Percentiles rank a stretch among this genome's conserved stretches.
Conservation (phyloP, 2,329 filamentous ascomycete species). For the Pseudopyrenochaeta lycopersici region DNA sequence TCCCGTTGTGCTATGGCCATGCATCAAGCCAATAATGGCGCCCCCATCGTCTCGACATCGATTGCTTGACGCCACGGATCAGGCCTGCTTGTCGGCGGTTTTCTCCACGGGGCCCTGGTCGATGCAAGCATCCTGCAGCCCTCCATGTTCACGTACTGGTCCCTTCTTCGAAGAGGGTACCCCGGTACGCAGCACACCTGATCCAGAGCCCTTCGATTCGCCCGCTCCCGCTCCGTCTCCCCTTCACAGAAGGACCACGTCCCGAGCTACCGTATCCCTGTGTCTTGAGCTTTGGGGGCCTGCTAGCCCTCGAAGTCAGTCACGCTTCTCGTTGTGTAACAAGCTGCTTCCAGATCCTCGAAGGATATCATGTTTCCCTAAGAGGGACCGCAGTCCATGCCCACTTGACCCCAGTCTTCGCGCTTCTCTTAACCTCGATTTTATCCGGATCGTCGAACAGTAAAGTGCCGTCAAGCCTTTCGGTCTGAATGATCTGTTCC, state of each 20-base stretch:
- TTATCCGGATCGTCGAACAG: conserved; percentile 52
- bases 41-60: conserved; percentile 43
- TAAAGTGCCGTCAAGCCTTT: conserved; percentile 52
- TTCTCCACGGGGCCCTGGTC: conserved; percentile 48
- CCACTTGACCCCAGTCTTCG: conserved; percentile 47
- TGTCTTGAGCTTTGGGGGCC: conserved; percentile 41
- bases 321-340: conserved; percentile 52
- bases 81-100: conserved; percentile 52
- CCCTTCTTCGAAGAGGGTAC: conserved; percentile 44
- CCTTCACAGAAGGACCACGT: conserved; percentile 47
- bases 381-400: conserved; percentile 45
- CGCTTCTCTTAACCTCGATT: conserved; percentile 49
- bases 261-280: conserved; percentile 53
- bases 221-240: conserved; percentile 43
- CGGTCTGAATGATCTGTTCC: conserved; percentile 50
- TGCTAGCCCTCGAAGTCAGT: conserved; percentile 49
- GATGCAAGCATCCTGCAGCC: conserved; percentile 42
- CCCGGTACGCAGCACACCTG: conserved; percentile 48
- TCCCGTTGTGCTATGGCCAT: conserved; percentile 47
- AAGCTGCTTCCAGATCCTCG: conserved; percentile 49
- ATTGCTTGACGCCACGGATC: conserved; percentile 49
- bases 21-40: conserved; percentile 49
- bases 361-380: conserved; percentile 50
- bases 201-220: conserved; percentile 48
- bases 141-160: conserved; percentile 48